Conservation (phyloP, 805 yeast species). For the Cyberlindnera maclurae region DNA sequence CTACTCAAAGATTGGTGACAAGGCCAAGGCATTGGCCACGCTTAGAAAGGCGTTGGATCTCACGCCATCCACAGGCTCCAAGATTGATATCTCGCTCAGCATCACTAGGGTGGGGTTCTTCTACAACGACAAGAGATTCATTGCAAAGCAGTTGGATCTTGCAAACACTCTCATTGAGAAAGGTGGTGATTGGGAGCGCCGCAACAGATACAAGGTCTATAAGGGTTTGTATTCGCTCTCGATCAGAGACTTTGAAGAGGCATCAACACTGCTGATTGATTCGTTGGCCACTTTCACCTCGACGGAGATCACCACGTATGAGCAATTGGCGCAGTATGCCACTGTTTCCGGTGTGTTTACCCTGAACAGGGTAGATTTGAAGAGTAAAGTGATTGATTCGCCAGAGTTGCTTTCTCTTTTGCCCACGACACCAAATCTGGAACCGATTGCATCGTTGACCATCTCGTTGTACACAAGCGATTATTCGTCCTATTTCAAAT, state of each 20-base stretch:
- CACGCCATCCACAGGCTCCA: slow-evolving; percentile 82
- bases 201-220: slow-evolving; percentile 90
- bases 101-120: slow-evolving; percentile 86
- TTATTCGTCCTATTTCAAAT: slow-evolving; percentile 71
- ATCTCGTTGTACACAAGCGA: slow-evolving; percentile 86
- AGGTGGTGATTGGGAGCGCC: slow-evolving; percentile 99
- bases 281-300: slow-evolving; percentile 94
- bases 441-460: slow-evolving; percentile 76
- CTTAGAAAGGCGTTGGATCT: slow-evolving; percentile 67
- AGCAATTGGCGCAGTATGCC: slow-evolving; percentile 83
- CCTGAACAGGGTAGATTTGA: slow-evolving; percentile 76
- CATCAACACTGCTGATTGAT: slow-evolving; percentile 79
- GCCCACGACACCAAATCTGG: slow-evolving; percentile 62
- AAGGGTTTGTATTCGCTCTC: slow-evolving; percentile 78
- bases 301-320: slow-evolving; percentile 82
- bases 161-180: slow-evolving; percentile 75
- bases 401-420: slow-evolving; percentile 85
- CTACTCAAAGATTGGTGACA: slow-evolving; percentile 81
- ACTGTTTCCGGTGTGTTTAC: slow-evolving; percentile 82
- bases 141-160: slow-evolving; percentile 66
- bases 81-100: slow-evolving; percentile 80
- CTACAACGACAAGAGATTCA: slow-evolving; percentile 66
- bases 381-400: slow-evolving; percentile 79
- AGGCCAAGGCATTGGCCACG: slow-evolving; percentile 56
- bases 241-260: slow-evolving; percentile 78